phyloP scores from a whole-genome alignment of 352 stramenopile genomes.

The Phytopythium ostracodes region DNA sequence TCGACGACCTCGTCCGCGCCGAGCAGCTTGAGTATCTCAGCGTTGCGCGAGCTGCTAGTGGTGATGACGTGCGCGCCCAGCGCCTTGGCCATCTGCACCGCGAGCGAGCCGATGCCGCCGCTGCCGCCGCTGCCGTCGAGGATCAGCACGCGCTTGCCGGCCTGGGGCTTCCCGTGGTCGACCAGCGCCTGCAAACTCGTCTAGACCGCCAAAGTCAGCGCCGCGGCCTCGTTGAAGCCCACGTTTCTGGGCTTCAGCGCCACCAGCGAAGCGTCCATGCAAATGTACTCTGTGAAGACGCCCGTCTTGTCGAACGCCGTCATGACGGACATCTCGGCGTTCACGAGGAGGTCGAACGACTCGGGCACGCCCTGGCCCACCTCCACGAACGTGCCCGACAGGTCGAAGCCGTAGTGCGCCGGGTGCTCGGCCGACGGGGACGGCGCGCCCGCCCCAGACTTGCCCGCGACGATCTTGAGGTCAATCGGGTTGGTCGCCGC shows the following conservation, averaged over 20 bases:
- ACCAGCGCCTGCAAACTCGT: conserved; percentile 34
- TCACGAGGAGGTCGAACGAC: conserved; percentile 1
- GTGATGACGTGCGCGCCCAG: conserved; percentile 23
- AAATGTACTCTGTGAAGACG: conserved; percentile 29
- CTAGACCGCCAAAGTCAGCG: conserved; percentile 18
- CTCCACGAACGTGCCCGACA: conserved; percentile 17
- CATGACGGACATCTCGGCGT: conserved; percentile 14
- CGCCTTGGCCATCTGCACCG: conserved; percentile 45
- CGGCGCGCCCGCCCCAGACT: conserved; percentile 6
- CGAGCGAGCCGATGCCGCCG: conserved; percentile 44
- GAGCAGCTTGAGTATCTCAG: conserved; percentile 25
- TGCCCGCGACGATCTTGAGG: conserved; percentile 15
- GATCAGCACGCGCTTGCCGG: conserved; percentile 28
- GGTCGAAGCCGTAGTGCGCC: conserved; percentile 19
- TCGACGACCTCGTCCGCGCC: conserved; percentile 43
- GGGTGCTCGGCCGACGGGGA: conserved; percentile 9
- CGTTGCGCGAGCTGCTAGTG: conserved; percentile 31
- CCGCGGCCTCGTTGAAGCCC: conserved; percentile 31
- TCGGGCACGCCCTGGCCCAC: conserved; percentile 12
- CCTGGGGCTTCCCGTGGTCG: conserved; percentile 14
- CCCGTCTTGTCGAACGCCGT: conserved; percentile 11
- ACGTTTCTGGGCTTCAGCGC: conserved; percentile 37
- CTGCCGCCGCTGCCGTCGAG: conserved; percentile 47
- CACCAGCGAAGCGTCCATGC: conserved; percentile 22
- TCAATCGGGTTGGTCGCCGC: conserved; percentile 24